Conservation (phyloP, 768 basidiomycete species). For the Leccinum olivaceopallidum region DNA sequence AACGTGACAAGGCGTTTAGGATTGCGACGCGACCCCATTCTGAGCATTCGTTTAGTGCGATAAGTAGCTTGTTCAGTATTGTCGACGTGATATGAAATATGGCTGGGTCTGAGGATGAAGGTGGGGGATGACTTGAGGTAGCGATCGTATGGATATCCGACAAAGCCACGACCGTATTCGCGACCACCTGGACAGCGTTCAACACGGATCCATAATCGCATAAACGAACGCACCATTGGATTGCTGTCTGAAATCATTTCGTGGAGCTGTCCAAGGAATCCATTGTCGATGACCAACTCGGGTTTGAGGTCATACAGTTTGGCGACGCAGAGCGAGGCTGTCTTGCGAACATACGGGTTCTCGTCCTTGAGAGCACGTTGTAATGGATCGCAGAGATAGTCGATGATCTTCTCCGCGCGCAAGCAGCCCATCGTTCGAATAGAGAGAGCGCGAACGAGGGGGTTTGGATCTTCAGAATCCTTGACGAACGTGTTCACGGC, state of each 20-base stretch:
- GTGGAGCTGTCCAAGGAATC: conserved; percentile 83
- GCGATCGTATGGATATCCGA: conserved; percentile 87
- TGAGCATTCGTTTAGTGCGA: conserved; percentile 96
- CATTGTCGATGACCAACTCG: conserved; percentile 91
- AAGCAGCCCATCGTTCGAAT: conserved; percentile 98
- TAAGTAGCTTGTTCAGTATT: conserved; percentile 85
- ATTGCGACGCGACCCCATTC: conserved; percentile 99
- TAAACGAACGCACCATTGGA: conserved; percentile 75
- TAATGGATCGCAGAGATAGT: conserved; percentile 95
- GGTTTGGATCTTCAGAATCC: conserved; percentile 96
- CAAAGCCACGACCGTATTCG: conserved; percentile 92
- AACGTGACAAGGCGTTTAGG: conserved; percentile 81
- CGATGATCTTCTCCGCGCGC: conserved; percentile 98
- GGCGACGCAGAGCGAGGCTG: conserved; percentile 94
- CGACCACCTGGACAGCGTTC: conserved; percentile 73
- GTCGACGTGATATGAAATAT: conserved; percentile 81
- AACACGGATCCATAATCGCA: background rate
- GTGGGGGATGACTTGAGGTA: conserved; percentile 48
- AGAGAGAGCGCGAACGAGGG: conserved; percentile 92
- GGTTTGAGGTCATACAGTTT: conserved; percentile 98
- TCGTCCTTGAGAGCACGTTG: conserved; percentile 92
- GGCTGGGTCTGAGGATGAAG: conserved; percentile 58
- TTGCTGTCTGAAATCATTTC: conserved; percentile 96
- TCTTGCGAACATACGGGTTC: conserved; percentile 98
- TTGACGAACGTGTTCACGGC: conserved; percentile 99